Evolutionary conservation across 805 yeast species (phyloP), one percentile per base, ranked within the genome.

Genomic region (Spathaspora gorwiae): DNA sequence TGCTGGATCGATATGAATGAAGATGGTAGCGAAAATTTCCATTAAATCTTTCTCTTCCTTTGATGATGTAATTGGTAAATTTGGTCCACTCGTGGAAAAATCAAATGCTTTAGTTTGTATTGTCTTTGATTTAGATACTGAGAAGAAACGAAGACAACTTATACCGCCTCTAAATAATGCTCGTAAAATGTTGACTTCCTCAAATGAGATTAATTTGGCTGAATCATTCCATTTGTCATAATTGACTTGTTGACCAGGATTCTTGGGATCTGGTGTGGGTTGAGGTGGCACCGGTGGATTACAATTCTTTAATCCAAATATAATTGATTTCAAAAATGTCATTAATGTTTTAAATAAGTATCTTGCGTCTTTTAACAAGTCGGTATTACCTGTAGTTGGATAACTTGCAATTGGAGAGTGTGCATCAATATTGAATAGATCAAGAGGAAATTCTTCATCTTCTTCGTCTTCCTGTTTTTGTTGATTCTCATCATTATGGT

Each of bases 21-120:
- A 94, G 55, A 94, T 87, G 1, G 96, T 85, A 0, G 97, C 97
- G 60, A 94, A 81, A 3, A 90, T 84, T 59, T 95, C 99, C 96
- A 94, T 90, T 47, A 90, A 70, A 55, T 94, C 99, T 54, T 90
- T 89, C 47, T 90, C 97, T 57, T 92, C 98, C 54, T 89, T 90
- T 1, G 95, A 82, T 0, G 95, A 87, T 1, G 90, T 81, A 10
- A 88, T 86, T 4, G 96, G 96, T 34, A 87, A 65, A 47, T 84
- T 84, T 5, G 95, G 92, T 7, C 90, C 92, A 12, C 85, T 79
- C 1, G 86, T 76, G 47, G 86, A 87, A 59, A 83, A 83, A 52
- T 68, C 73, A 53, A 72, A 65, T n/a, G 69, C 65, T 45, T 69
- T 68, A 2, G 65, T 52, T 40, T 56, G 62, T 12, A 50, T 42